Conservation (phyloP, 2,329 filamentous ascomycete species). For the Fonsecaea erecta region DNA sequence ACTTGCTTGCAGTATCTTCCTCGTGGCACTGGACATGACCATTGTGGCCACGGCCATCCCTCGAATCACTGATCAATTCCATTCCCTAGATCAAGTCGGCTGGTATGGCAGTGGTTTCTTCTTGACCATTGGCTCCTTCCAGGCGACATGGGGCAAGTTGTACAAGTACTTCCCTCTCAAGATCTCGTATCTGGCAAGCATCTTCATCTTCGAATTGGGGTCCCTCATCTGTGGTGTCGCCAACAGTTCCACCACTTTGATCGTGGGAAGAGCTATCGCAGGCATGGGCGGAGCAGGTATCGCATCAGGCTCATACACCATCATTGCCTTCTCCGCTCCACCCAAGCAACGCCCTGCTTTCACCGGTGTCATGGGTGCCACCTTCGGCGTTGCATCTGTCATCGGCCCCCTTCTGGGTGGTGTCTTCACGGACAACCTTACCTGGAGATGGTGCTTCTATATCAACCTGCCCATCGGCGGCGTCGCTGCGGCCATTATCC, state of each 20-base stretch:
- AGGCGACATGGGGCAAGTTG: slow-evolving; percentile 42
- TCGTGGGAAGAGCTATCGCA: slow-evolving; percentile 47
- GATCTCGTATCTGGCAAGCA: slow-evolving; percentile 42
- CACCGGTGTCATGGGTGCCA: slow-evolving; percentile 43
- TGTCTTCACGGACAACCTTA: slow-evolving; percentile 41
- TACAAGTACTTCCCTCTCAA: slow-evolving; percentile 44
- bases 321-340: slow-evolving; percentile 54
- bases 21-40: slow-evolving; percentile 40
- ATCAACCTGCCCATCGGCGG: slow-evolving; percentile 44
- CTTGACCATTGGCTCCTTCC: slow-evolving; percentile 42
- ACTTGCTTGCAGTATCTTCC: slow-evolving; percentile 34
- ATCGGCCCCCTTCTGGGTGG: slow-evolving; percentile 42
- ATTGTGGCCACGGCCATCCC: slow-evolving; percentile 45
- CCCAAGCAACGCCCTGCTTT: slow-evolving; percentile 54
- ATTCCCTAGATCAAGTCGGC: slow-evolving; percentile 41
- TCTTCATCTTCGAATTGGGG: slow-evolving; percentile 52
- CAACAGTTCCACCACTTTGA: slow-evolving; percentile 42
- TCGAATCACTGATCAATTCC: slow-evolving; percentile 44
- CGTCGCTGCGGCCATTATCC: slow-evolving; percentile 36
- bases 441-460: slow-evolving; percentile 46
- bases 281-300: slow-evolving; percentile 46
- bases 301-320: slow-evolving; percentile 47
- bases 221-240: slow-evolving; percentile 49
- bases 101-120: slow-evolving; percentile 49
- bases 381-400: slow-evolving; percentile 40